Conservation (phyloP, 164 flowering plant species). For the Taxillus chinensis region DNA sequence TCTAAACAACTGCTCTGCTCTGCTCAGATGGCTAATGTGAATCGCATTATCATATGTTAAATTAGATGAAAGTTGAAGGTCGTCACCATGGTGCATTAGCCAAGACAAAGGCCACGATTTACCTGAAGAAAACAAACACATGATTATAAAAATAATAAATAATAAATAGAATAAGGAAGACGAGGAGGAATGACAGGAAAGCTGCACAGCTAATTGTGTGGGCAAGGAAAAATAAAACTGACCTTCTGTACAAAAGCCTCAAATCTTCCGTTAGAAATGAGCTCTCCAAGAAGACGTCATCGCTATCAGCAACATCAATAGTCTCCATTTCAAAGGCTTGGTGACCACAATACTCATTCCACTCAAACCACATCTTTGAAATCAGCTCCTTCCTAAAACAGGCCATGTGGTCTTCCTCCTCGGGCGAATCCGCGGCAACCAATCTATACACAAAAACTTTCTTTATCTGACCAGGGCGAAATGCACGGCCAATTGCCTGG, state of each 20-base stretch:
- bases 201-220: background rate
- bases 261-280: slow-evolving; percentile 41
- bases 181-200: slow-evolving; percentile 12
- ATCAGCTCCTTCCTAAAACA: slow-evolving; percentile 71
- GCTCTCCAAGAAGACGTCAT: slow-evolving; percentile 55
- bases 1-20: too few species aligned
- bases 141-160: too few species aligned
- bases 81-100: too few species aligned
- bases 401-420: slow-evolving; percentile 58
- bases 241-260: slow-evolving; percentile 56
- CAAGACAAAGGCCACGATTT: too few species aligned
- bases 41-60: too few species aligned
- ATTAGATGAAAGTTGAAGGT: too few species aligned
- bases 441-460: slow-evolving; percentile 65
- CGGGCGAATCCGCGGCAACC: slow-evolving; percentile 69
- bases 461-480: slow-evolving; percentile 79
- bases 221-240: background rate
- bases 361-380: slow-evolving; percentile 88
- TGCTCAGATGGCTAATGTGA: too few species aligned
- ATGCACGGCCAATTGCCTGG: slow-evolving; percentile 85
- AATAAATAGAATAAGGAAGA: background rate
- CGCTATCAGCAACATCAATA: slow-evolving; percentile 38
- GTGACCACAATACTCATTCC: slow-evolving; percentile 45
- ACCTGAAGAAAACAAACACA: too few species aligned
- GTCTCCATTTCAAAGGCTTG: slow-evolving; percentile 36